phyloP scores from a whole-genome alignment of 306 rosid species.

The Purshia tridentata region DNA sequence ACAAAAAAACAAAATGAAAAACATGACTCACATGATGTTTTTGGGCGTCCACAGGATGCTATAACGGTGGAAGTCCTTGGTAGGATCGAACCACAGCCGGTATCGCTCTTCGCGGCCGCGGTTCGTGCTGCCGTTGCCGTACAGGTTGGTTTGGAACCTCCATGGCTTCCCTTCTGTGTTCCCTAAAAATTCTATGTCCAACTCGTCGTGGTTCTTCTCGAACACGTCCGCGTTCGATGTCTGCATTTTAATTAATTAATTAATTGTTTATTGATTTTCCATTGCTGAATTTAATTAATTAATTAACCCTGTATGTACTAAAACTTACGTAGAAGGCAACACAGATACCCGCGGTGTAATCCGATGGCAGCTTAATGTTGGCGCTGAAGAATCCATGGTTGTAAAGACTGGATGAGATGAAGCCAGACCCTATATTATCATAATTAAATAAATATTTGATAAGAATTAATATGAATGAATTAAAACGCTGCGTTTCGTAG shows the following conservation, averaged over 20 bases:
- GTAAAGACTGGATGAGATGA: conserved; percentile 78
- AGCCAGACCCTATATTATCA: conserved; percentile 72
- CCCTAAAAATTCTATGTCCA: conserved; percentile 92
- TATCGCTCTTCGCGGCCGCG: conserved; percentile 94
- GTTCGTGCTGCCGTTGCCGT: conserved; percentile 87
- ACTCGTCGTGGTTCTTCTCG: conserved; percentile 81
- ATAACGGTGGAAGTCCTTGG: conserved; percentile 65
- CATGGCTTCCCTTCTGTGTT: conserved; percentile 82
- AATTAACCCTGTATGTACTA: too few relatives aligned
- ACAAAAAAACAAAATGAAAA: neutral
- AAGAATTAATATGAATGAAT: too few relatives aligned
- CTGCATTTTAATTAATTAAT: conserved; percentile 31
- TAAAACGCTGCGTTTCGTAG: too few relatives aligned
- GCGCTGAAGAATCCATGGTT: conserved; percentile 93
- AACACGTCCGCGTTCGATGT: conserved; percentile 88
- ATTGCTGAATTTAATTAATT: too few relatives aligned
- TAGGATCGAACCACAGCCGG: conserved; percentile 94
- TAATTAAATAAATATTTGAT: too few relatives aligned
- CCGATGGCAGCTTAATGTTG: conserved; percentile 79
- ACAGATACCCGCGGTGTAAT: conserved; percentile 82
- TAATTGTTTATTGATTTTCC: too few relatives aligned
- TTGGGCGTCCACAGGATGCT: conserved; percentile 89
- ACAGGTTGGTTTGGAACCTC: conserved; percentile 90
- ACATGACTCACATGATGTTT: conserved; percentile 61
- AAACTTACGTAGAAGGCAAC: conserved; percentile 83